phyloP scores from a whole-genome alignment of 2,329 filamentous ascomycete genomes.

The Bipolaris gigantea region DNA sequence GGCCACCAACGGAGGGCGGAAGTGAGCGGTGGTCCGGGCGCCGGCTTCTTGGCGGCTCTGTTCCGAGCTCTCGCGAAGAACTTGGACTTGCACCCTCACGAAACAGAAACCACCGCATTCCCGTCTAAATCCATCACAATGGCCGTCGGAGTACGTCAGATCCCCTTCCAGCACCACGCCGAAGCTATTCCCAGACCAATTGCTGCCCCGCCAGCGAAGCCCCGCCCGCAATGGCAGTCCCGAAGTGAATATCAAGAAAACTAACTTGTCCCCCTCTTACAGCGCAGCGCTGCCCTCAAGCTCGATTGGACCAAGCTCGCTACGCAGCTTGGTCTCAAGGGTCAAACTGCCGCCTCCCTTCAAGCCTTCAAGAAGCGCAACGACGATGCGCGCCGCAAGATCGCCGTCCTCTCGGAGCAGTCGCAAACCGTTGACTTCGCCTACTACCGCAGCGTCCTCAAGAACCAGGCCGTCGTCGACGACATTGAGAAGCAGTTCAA shows the following conservation, averaged over 20 bases:
- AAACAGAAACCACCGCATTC: constrained; percentile 47
- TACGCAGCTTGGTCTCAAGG: constrained; percentile 91
- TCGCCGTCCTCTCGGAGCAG: constrained; percentile 80
- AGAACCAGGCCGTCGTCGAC: constrained; percentile 93
- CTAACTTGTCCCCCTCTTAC: constrained; percentile 40
- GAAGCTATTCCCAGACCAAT: constrained; percentile 34
- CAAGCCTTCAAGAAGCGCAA: constrained; percentile 99
- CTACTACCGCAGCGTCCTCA: constrained; percentile 87
- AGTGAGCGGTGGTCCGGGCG: constrained; percentile 2
- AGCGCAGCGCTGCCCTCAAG: constrained; percentile 99
- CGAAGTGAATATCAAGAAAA: constrained; percentile 26
- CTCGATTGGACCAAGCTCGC: constrained; percentile 98
- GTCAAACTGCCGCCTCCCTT: constrained; percentile 87
- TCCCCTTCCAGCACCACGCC: constrained; percentile 13
- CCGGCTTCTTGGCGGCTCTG: constrained; percentile 12
- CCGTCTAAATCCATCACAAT: constrained; percentile 48
- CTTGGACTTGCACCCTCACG: constrained; percentile 50
- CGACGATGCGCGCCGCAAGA: constrained; percentile 95
- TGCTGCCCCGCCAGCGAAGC: constrained; percentile 33
- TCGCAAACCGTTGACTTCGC: constrained; percentile 88
- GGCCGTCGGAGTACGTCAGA: constrained; percentile 48
- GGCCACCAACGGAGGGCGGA: constrained; percentile 8
- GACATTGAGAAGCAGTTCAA: constrained; percentile 97
- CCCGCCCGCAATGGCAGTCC: constrained; percentile 33
- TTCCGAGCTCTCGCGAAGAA: constrained; percentile 27